Evolutionary conservation across 1,139 yeast genomes (phyloP).

Genomic region (Magnusiomyces clavatus): DNA sequence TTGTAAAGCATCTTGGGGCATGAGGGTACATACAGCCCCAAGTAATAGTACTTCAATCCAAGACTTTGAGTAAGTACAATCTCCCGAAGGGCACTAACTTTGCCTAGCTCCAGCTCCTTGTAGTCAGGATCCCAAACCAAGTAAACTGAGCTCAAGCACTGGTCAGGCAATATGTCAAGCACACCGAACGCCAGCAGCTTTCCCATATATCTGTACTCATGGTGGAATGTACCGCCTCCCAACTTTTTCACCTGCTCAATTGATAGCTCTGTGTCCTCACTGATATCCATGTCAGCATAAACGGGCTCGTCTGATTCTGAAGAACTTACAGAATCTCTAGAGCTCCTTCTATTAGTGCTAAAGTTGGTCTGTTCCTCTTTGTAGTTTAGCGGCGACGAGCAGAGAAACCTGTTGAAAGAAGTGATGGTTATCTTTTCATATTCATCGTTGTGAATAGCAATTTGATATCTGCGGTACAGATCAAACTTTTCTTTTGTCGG

Average conservation of each 20-base stretch:
- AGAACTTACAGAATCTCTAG: constrained; percentile 4
- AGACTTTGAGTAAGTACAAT: constrained; percentile 39
- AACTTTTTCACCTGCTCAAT: constrained; percentile 24
- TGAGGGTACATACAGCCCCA: constrained; percentile 70
- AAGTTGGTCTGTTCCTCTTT: neutral
- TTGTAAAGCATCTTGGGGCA: constrained; percentile 82
- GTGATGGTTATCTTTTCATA: constrained; percentile 38
- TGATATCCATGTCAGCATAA: too few relatives aligned
- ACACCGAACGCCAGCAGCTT: constrained; percentile 70
- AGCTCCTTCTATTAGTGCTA: neutral
- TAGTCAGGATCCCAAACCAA: constrained; percentile 85
- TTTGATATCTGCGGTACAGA: constrained; percentile 64
- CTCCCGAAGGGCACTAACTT: constrained; percentile 68
- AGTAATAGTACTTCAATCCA: constrained; percentile 46
- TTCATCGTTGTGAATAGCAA: constrained; percentile 55
- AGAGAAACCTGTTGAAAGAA: constrained; percentile 58
- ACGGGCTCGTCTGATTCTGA: neutral
- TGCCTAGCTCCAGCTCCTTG: constrained; percentile 65
- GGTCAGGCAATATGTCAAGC: constrained; percentile 60
- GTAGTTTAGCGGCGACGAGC: constrained; percentile 27
- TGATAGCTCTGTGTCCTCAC: neutral
- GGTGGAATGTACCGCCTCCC: constrained; percentile 53
- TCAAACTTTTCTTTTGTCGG: constrained; percentile 55
- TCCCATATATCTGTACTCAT: constrained; percentile 60
- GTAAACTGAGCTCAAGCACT: constrained; percentile 75